These are phyloP conservation scores for Lepraria neglecta DNA, from an alignment of 495 filamentous ascomycete species.

Conservation along the genomic window DNA sequence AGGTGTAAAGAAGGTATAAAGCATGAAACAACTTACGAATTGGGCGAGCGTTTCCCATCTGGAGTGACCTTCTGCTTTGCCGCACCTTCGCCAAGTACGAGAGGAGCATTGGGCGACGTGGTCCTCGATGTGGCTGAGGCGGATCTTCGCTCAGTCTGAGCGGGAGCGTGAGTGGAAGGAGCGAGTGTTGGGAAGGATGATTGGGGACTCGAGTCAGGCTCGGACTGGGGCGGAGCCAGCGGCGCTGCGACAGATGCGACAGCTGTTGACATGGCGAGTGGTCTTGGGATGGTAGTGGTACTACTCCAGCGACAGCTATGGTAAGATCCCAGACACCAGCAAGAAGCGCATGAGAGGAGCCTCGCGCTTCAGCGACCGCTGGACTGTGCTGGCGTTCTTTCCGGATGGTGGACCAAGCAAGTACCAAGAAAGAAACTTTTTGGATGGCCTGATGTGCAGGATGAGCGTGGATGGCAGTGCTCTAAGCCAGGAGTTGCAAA, in stretches of 20 bases:
- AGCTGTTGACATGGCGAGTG: conserved; percentile 45
- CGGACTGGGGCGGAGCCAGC: conserved; percentile 44
- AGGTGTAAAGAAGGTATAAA: not conserved
- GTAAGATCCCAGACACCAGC: not conserved
- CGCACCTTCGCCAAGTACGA: conserved; percentile 35
- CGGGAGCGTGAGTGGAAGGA: conserved; percentile 32
- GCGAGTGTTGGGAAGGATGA: conserved; percentile 39
- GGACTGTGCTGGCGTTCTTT: not conserved
- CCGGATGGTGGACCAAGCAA: conserved; percentile 2
- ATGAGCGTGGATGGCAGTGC: not conserved
- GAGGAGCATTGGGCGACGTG: conserved; percentile 26
- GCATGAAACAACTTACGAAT: conserved; percentile 44
- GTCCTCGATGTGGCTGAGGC: conserved; percentile 27
- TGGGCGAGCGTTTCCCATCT: conserved; percentile 49
- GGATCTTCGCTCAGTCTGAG: conserved; percentile 27
- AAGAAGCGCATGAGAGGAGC: conserved; percentile 18
- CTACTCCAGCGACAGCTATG: conserved; percentile 6
- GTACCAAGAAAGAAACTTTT: not conserved
- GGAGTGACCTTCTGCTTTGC: conserved; percentile 39
- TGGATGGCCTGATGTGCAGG: conserved; percentile 1
- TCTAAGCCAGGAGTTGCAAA: not conserved
- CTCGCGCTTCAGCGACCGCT: conserved; percentile 15
- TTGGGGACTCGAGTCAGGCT: conserved; percentile 45
- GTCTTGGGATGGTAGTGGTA: conserved; percentile 7
- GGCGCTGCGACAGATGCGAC: conserved; percentile 46